Evolutionary conservation across 768 basidiomycete species (phyloP), one percentile per base, ranked within the genome.

Genomic region (Pleurotus eryngii): DNA sequence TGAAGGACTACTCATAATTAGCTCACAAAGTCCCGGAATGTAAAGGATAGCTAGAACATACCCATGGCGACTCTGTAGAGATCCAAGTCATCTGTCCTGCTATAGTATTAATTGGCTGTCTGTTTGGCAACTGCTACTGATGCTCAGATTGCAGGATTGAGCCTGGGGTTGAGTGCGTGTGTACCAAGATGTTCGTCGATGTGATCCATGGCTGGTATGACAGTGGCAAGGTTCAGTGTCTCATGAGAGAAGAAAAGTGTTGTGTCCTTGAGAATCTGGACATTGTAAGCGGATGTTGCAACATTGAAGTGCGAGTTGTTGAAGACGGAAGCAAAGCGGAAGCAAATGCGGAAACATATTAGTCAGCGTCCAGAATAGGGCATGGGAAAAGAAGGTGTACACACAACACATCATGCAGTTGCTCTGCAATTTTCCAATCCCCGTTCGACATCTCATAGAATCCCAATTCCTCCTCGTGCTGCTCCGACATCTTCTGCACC

Each of bases 181-280:
- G 22, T 46, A 15, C 62, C 58, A 24, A 72, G 47, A 9, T 56
- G 30, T 35, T 65, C 37, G 47, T 74, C 65, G 14, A 74, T 68
- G 17, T 59, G 49, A 46, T 75, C 71, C 70, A 74, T 72, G 0
- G 70, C 70, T 0, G 66, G 66, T 8, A 74, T 69, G 14, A 74
- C 69, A 0, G 54, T 60, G 0, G 68, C 54, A 2, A 75, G 59
- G 22, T 59, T 68, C 4, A 62, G 58, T 0, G 47, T 58, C 57
- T 1, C 49, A 12, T 6, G 64, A 68, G 56, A 73, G 72, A 51
- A 63, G 66, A 5, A 69, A 12, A 18, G 26, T 1, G 67, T 69
- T 0, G 67, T 66, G 30, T 69, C 54, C 46, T 71, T 68, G 53
- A 68, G 58, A 24, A 68, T 57, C 67, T 69, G 42, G 26, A 20